Evolutionary conservation across 179 eudicot genomes (phyloP).

Genomic region (Heliamphora pulchella): DNA sequence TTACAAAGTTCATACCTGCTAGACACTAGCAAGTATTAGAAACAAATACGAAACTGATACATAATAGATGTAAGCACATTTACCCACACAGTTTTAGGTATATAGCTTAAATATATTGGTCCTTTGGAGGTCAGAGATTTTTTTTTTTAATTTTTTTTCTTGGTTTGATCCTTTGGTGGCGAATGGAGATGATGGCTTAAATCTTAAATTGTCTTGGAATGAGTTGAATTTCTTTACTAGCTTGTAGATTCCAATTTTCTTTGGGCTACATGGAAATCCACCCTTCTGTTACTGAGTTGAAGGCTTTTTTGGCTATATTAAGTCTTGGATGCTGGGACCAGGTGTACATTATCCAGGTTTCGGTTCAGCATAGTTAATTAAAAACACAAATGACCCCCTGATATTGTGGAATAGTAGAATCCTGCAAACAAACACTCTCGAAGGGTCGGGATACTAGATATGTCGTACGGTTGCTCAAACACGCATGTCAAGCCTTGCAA

Average conservation of each 20-base stretch:
- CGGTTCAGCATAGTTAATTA: not conserved
- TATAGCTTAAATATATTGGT: too few relatives aligned
- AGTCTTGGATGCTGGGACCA: not conserved
- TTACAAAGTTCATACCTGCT: not conserved
- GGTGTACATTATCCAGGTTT: not conserved
- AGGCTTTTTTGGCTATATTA: not conserved
- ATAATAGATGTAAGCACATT: too few relatives aligned
- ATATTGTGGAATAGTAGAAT: not conserved
- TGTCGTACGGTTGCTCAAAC: not conserved
- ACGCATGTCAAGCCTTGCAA: constrained; percentile 3
- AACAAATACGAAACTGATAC: too few relatives aligned
- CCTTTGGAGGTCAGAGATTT: too few relatives aligned
- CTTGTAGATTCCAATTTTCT: not conserved
- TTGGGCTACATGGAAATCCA: not conserved
- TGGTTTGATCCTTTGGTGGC: not conserved
- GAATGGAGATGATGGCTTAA: not conserved
- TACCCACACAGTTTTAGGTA: too few relatives aligned
- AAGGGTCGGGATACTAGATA: not conserved
- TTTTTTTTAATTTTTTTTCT: not conserved
- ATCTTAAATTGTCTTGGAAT: not conserved
- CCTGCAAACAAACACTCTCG: not conserved
- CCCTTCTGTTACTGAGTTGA: too few relatives aligned
- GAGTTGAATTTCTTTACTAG: not conserved
- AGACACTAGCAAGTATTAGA: not conserved
- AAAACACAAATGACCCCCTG: not conserved